Evolutionary conservation across 805 yeast genomes (phyloP), one percentile per base, ranked within the genome.

Genomic region (Wickerhamiella alocasiicola): DNA sequence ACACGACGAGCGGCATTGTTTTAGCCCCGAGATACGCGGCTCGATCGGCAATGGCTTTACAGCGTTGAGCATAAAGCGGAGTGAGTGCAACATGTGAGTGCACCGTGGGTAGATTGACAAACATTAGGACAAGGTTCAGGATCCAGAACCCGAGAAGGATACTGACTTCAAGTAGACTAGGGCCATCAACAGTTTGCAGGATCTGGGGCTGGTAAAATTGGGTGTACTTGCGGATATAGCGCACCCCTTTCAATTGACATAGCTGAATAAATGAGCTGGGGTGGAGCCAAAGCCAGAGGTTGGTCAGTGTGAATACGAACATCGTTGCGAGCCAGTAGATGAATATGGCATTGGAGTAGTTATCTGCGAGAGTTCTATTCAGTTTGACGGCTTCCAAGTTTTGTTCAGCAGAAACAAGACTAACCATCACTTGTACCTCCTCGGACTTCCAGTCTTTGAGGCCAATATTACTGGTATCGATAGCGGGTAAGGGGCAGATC

Each of bases 1-100:
- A 55, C 20, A 74, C 61, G 26, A 75, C 46, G 16, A 73, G 55
- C 2, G 82, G 82, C 31, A 49, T 36, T 23, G 43, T 25, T 23
- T 37, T 37, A 12, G 30, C 30, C 7, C 35, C 29, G 15, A 25
- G 13, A 18, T 37, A 37, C 9, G 35, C 25, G 9, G 31, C 31
- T 7, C 41, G 41, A 28, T 37, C 41, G 13, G 35, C 41, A 7
- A 30, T 31, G 9, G 29, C 35, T 17, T 37, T 37, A 27, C 29
- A 35, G 13, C 25, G 21, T 18, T 37, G 41, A n/a, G 12, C 18
- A 18, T 16, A 4, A 19, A 11, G 13, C 3, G 31, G 21, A 13
- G 39, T 26, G 11, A 36, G 28, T 15, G 39, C 20, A 31, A 47
- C 43, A 23, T 48, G 48, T 9, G 18, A 12, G 4, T 35, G 29